Evolutionary conservation across 2,329 filamentous ascomycete species (phyloP).

Genomic region (Pseudocercospora vitis): DNA sequence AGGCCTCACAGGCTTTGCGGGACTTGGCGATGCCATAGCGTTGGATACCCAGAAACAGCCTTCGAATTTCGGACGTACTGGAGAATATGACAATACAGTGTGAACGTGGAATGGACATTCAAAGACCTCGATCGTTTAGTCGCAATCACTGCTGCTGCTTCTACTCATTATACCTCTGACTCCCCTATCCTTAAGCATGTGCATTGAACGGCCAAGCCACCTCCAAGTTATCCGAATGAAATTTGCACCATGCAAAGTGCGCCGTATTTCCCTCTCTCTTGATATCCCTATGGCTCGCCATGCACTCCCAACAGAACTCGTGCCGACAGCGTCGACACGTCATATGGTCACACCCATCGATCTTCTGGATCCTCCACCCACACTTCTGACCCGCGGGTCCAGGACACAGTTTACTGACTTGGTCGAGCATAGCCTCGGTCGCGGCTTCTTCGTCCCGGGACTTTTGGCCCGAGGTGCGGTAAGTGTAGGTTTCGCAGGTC

Average conservation of each 20-base stretch:
- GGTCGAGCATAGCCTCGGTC: slow-evolving; percentile 34
- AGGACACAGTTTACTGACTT: slow-evolving; percentile 42
- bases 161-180: slow-evolving; percentile 51
- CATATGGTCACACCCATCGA: slow-evolving; percentile 44
- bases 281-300: slow-evolving; percentile 31
- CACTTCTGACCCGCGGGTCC: slow-evolving; percentile 29
- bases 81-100: background rate
- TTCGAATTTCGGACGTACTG: background rate
- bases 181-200: slow-evolving; percentile 55
- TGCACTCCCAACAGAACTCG: slow-evolving; percentile 46
- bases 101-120: no score
- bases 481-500: slow-evolving; percentile 44
- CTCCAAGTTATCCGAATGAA: slow-evolving; percentile 33
- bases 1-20: background rate
- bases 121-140: no score
- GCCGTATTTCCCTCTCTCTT: slow-evolving; percentile 33
- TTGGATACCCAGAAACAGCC: background rate
- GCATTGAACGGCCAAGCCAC: slow-evolving; percentile 36
- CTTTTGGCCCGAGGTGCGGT: slow-evolving; percentile 31
- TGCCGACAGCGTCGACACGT: slow-evolving; percentile 40
- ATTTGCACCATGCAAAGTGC: slow-evolving; percentile 33
- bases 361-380: slow-evolving; percentile 44
- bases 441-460: slow-evolving; percentile 30
- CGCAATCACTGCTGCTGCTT: no score
- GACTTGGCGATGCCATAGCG: background rate